Evolutionary conservation across 2,329 filamentous ascomycete genomes (phyloP).

Genomic region (Fusarium gaditjirri): DNA sequence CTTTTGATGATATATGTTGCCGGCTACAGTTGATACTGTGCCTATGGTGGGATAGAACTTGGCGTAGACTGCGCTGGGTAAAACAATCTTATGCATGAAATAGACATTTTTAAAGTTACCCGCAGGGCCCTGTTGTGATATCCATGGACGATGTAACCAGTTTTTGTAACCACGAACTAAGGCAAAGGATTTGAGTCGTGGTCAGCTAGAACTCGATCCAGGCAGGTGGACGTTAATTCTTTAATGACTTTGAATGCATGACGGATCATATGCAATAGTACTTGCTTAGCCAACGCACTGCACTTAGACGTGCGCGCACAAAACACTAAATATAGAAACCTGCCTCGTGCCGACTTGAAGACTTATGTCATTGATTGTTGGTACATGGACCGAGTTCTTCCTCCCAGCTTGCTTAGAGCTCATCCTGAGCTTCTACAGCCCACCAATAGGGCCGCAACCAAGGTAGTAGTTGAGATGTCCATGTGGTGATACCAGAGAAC

Average conservation of each 20-base stretch:
- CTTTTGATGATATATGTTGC: constrained; percentile 36
- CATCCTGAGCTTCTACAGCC: constrained; percentile 4
- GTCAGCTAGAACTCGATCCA: background rate
- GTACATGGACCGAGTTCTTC: background rate
- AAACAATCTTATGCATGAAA: constrained; percentile 37
- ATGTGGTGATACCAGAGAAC: constrained; percentile 7
- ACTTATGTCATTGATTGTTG: background rate
- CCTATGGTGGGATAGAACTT: constrained; percentile 28
- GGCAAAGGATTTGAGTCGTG: background rate
- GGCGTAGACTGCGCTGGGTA: constrained; percentile 22
- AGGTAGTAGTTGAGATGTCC: constrained; percentile 5
- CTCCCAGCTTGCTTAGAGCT: constrained; percentile 1
- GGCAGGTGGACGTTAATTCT: background rate
- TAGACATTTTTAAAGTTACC: constrained; percentile 33
- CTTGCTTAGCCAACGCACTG: background rate
- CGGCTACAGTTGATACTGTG: constrained; percentile 18
- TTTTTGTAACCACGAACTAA: background rate
- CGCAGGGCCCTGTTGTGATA: background rate
- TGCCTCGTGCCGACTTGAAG: background rate
- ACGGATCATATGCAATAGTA: background rate
- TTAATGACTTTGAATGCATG: background rate
- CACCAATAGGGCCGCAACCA: constrained; percentile 11
- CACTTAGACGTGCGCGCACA: background rate
- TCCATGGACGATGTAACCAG: background rate
- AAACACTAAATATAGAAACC: background rate